Percentiles rank a stretch among this genome's conserved stretches.
phyloP scores from a whole-genome alignment of 768 basidiomycete genomes.

The Termitomyces sp. region DNA sequence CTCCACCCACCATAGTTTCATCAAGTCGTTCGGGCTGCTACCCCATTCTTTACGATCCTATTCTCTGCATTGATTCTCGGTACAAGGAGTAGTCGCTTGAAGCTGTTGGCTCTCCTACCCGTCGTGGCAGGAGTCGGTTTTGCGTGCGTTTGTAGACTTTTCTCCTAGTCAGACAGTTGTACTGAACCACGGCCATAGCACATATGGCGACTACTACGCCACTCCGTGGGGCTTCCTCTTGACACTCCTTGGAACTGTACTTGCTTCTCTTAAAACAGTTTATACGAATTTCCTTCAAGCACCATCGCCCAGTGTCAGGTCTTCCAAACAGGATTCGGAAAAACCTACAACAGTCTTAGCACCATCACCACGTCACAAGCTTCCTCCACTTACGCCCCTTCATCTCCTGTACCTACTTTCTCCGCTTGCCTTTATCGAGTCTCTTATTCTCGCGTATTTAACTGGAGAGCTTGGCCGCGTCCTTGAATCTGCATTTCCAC shows the following conservation, averaged over 20 bases:
- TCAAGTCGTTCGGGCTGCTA: constrained; percentile 90
- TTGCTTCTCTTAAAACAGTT: constrained; percentile 93
- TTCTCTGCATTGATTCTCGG: constrained; percentile 69
- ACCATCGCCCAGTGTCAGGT: constrained; percentile 13
- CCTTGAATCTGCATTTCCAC: constrained; percentile 21
- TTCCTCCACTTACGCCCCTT: constrained; percentile 47
- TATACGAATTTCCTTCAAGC: constrained; percentile 78
- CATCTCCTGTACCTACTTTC: constrained; percentile 88
- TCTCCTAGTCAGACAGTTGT: neutral
- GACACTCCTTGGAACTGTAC: constrained; percentile 83
- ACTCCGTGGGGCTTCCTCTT: constrained; percentile 80
- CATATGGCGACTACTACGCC: constrained; percentile 94
- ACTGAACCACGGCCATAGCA: constrained; percentile 36
- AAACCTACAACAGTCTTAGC: neutral
- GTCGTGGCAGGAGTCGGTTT: constrained; percentile 89
- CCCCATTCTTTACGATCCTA: constrained; percentile 87
- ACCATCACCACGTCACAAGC: neutral
- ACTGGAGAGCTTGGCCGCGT: constrained; percentile 78
- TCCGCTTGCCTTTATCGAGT: constrained; percentile 88
- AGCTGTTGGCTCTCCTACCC: constrained; percentile 71
- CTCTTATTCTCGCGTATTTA: constrained; percentile 67
- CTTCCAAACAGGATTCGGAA: neutral
- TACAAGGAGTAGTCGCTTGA: constrained; percentile 50
- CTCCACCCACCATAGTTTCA: constrained; percentile 69
- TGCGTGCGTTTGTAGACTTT: constrained; percentile 49